Evolutionary conservation across 495 filamentous ascomycete genomes (phyloP).

Genomic region (Penicillium coprophilum): DNA sequence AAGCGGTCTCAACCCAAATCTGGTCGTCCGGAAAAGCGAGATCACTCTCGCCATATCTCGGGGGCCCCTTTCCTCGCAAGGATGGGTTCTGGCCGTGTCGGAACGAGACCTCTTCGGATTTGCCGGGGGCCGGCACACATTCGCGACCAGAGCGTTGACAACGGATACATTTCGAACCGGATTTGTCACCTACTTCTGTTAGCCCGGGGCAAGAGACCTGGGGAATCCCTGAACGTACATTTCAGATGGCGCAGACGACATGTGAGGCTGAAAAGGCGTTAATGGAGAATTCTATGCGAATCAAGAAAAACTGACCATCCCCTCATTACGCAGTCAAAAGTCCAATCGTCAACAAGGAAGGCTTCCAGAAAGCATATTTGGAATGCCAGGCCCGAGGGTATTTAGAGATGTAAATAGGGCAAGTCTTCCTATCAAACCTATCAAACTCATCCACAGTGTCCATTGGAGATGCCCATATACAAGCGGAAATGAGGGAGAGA

Average conservation of each 20-base stretch:
- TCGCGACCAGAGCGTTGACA: constrained; percentile 46
- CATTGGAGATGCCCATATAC: constrained; percentile 5
- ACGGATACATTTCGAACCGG: constrained; percentile 41
- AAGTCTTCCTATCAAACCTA: not conserved
- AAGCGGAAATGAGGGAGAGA: constrained; percentile 13
- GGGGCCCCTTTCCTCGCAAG: constrained; percentile 39
- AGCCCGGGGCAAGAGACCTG: not conserved
- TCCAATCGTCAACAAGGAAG: constrained; percentile 20
- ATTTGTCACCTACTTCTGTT: constrained; percentile 39
- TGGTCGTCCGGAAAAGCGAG: constrained; percentile 43
- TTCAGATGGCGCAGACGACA: constrained; percentile 50
- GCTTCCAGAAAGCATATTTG: constrained; percentile 30
- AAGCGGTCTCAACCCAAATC: constrained; percentile 36
- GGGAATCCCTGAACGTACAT: constrained; percentile 28
- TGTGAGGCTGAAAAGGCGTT: constrained; percentile 35
- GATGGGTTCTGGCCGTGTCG: constrained; percentile 48
- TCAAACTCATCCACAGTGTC: constrained; percentile 5
- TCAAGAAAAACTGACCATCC: constrained; percentile 38
- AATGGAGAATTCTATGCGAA: constrained; percentile 2
- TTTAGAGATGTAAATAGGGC: constrained; percentile 20
- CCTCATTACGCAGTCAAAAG: constrained; percentile 42
- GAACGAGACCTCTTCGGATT: constrained; percentile 45
- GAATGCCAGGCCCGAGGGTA: constrained; percentile 24
- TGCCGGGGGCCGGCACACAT: constrained; percentile 42
- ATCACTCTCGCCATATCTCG: constrained; percentile 46